These are phyloP conservation scores for Oryza brachyantha DNA, from an alignment of 176 grass and related monocot genomes.

Conservation along the genomic window DNA sequence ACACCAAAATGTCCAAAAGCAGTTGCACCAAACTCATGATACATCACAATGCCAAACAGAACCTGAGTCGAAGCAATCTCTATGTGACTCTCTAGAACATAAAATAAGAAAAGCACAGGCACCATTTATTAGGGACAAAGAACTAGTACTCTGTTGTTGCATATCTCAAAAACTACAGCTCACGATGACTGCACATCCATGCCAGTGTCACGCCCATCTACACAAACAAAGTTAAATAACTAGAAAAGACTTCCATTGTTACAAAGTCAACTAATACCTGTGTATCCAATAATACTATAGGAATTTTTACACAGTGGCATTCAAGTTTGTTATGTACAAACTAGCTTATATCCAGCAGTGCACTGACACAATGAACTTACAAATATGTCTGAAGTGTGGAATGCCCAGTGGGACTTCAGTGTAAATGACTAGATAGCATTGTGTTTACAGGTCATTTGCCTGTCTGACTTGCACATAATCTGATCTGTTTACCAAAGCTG, in stretches of 20 bases:
- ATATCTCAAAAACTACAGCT: neutral
- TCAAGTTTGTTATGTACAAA: neutral
- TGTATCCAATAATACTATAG: neutral
- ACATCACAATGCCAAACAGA: neutral
- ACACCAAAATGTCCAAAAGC: neutral
- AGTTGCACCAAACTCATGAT: neutral
- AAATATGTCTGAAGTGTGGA: neutral
- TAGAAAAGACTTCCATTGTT: neutral
- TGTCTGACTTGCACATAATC: conserved; percentile 4
- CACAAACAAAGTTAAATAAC: neutral
- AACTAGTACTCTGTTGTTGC: neutral
- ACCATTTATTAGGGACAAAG: neutral
- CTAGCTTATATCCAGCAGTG: neutral
- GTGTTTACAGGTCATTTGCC: neutral
- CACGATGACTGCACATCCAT: neutral
- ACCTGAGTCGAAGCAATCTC: conserved; percentile 24
- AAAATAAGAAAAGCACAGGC: neutral
- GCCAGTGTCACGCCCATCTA: neutral
- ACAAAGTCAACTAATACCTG: neutral
- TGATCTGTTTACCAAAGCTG: neutral
- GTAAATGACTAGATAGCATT: neutral
- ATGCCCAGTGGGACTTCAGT: neutral
- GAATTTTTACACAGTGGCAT: neutral
- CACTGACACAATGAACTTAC: neutral
- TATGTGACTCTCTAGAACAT: neutral